Conservation (phyloP, 2,329 filamentous ascomycete genomes). For the Botrytis cinerea region DNA sequence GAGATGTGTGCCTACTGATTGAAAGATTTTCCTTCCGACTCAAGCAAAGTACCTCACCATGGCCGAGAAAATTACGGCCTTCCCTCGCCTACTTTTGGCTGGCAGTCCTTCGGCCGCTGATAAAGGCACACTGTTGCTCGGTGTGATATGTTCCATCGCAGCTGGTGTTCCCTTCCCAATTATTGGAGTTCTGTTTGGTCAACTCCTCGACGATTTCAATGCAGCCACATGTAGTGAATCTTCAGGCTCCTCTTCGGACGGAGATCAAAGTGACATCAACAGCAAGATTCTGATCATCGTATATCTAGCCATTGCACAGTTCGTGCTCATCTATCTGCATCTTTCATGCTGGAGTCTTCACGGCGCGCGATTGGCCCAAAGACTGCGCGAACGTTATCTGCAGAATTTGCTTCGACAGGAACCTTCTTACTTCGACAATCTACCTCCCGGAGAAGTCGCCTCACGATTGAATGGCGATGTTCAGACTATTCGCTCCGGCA, state of each 20-base stretch:
- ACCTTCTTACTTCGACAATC: conserved; percentile 54
- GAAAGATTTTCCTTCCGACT: neutral
- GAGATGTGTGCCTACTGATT: neutral
- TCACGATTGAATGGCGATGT: conserved; percentile 56
- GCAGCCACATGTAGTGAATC: conserved; percentile 46
- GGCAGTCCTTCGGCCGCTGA: conserved; percentile 34
- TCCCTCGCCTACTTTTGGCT: conserved; percentile 29
- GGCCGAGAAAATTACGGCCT: conserved; percentile 25
- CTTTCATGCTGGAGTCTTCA: conserved; percentile 59
- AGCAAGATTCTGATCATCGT: conserved; percentile 61
- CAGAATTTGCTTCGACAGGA: conserved; percentile 54
- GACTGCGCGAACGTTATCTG: conserved; percentile 55
- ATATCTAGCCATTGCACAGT: conserved; percentile 64
- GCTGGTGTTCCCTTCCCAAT: conserved; percentile 64
- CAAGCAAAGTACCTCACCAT: conserved; percentile 12
- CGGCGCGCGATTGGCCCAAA: conserved; percentile 56
- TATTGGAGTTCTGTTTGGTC: conserved; percentile 64
- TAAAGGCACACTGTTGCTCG: conserved; percentile 43
- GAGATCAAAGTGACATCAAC: conserved; percentile 25
- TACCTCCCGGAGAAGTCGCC: conserved; percentile 54
- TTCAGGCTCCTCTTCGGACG: conserved; percentile 9
- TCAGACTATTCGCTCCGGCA: conserved; percentile 57
- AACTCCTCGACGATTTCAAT: conserved; percentile 64
- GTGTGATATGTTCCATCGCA: conserved; percentile 45
- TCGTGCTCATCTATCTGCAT: conserved; percentile 65